These are phyloP conservation scores for Raphanus sativus DNA, from an alignment of 345 rosid species.

Conservation along the genomic window DNA sequence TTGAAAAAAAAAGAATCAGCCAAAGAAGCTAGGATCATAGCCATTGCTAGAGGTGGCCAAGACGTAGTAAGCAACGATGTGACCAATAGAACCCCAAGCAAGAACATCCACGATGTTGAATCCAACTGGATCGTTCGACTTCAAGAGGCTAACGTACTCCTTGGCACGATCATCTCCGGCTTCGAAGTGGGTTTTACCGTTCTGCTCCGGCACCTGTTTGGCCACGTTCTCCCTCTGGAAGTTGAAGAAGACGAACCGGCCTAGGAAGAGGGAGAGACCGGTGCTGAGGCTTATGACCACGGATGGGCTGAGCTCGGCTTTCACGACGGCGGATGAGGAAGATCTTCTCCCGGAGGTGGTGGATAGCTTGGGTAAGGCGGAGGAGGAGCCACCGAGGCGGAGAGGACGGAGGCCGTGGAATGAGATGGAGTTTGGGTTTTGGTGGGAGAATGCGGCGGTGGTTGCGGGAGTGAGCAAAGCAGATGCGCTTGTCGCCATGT, in stretches of 20 bases:
- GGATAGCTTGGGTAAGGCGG: slow-evolving; percentile 25
- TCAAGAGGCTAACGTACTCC: slow-evolving; percentile 84
- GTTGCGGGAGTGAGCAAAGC: slow-evolving; percentile 31
- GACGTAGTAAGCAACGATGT: slow-evolving; percentile 93
- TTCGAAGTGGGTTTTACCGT: slow-evolving; percentile 88
- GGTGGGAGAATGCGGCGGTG: slow-evolving; percentile 14
- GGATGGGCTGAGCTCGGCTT: slow-evolving; percentile 69
- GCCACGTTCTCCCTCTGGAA: slow-evolving; percentile 98
- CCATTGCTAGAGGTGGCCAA: slow-evolving; percentile 95
- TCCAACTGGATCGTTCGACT: slow-evolving; percentile 95
- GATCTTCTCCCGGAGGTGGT: slow-evolving; percentile 23
- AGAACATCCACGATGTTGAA: slow-evolving; percentile 96
- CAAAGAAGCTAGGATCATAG: slow-evolving; percentile 82
- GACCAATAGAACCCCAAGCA: slow-evolving; percentile 98
- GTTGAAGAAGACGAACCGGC: slow-evolving; percentile 96
- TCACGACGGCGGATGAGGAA: slow-evolving; percentile 36
- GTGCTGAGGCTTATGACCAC: slow-evolving; percentile 94
- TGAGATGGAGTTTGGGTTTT: slow-evolving; percentile 28
- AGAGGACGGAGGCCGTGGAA: slow-evolving; percentile 48
- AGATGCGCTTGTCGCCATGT: slow-evolving; percentile 37
- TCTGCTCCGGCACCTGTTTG: slow-evolving; percentile 96
- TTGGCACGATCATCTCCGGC: slow-evolving; percentile 92
- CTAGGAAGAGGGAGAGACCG: slow-evolving; percentile 87
- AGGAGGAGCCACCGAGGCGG: slow-evolving; percentile 29
- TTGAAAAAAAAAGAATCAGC: slow-evolving; percentile 3